phyloP scores from a whole-genome alignment of 2,329 filamentous ascomycete genomes.

The Phialocephala sp. region DNA sequence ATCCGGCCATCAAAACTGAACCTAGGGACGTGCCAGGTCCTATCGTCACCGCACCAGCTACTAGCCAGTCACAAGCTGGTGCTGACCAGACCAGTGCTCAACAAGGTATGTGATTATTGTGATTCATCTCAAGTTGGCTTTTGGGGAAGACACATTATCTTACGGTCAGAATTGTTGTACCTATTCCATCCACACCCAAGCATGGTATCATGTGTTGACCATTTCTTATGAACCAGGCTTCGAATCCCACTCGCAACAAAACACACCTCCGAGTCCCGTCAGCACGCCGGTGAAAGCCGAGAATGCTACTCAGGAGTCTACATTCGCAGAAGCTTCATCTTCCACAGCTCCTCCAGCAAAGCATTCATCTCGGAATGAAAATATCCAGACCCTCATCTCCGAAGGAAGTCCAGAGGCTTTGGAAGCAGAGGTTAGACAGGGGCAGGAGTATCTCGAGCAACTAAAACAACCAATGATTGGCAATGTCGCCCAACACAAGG shows the following conservation, averaged over 20 bases:
- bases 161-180: too few species aligned
- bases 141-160: too few species aligned
- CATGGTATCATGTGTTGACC: neutral
- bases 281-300: neutral
- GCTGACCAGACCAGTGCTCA: neutral
- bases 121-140: too few species aligned
- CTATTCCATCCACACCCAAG: too few species aligned
- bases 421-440: constrained; percentile 36
- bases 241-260: neutral
- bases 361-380: constrained; percentile 27
- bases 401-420: constrained; percentile 33
- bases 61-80: neutral
- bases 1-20: constrained; percentile 12
- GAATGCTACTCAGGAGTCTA: neutral
- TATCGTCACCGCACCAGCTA: neutral
- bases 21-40: neutral
- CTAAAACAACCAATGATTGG: constrained; percentile 34
- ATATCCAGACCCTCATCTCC: constrained; percentile 35
- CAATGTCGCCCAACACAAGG: constrained; percentile 20
- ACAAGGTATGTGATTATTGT: too few species aligned
- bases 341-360: neutral
- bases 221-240: neutral
- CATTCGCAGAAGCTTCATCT: neutral
- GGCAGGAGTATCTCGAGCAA: constrained; percentile 32
- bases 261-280: neutral